Evolutionary conservation across 2,329 filamentous ascomycete species (phyloP).

Genomic region (Chalara sp.): DNA sequence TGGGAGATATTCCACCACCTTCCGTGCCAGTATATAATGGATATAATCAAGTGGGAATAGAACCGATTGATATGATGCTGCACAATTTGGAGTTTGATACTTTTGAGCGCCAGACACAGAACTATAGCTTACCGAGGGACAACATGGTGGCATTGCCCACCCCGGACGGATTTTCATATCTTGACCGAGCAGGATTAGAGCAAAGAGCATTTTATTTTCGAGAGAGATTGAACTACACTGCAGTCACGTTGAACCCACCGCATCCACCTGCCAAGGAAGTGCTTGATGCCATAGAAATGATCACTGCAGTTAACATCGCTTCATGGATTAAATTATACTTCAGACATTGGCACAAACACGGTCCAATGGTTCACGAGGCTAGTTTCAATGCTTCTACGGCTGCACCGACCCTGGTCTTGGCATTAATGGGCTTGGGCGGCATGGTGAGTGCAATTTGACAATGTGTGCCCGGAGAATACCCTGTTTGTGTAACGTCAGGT

Average conservation of each 20-base stretch:
- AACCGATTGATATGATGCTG: constrained; percentile 17
- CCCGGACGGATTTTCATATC: constrained; percentile 6
- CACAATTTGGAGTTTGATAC: constrained; percentile 20
- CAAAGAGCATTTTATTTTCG: constrained; percentile 22
- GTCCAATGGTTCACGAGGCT: constrained; percentile 24
- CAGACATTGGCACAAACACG: constrained; percentile 27
- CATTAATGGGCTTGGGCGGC: constrained; percentile 24
- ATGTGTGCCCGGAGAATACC: neutral
- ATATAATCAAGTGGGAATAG: neutral
- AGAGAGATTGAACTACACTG: constrained; percentile 22
- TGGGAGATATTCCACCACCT: neutral
- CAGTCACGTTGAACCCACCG: constrained; percentile 13
- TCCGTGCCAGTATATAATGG: neutral
- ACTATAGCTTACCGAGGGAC: constrained; percentile 19
- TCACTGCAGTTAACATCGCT: constrained; percentile 20
- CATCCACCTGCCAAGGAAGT: constrained; percentile 17
- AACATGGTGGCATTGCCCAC: constrained; percentile 18
- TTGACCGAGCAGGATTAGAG: constrained; percentile 18
- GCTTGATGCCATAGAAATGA: constrained; percentile 20
- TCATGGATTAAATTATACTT: constrained; percentile 24
- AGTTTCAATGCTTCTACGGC: constrained; percentile 23
- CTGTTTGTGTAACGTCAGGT: neutral
- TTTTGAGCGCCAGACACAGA: constrained; percentile 20
- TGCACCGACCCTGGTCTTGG: constrained; percentile 23
- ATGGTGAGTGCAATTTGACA: constrained; percentile 16